Percentiles rank a stretch among this genome's conserved stretches.
These are phyloP conservation scores for Metschnikowia corniflorae DNA, from an alignment of 805 yeast genomes.

Conservation along the genomic window DNA sequence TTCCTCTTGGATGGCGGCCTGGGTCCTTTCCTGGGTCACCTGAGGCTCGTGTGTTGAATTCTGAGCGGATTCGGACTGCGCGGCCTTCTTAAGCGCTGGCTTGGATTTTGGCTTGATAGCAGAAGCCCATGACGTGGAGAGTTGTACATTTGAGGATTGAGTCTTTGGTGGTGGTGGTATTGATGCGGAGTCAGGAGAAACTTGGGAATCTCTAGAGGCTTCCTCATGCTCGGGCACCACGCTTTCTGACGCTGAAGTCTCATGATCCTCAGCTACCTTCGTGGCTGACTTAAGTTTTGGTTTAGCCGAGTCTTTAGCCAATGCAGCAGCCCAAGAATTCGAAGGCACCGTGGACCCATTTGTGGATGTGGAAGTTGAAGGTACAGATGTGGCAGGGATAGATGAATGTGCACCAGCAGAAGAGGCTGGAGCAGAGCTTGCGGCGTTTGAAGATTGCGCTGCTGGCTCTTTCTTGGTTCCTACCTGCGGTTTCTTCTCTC, in stretches of 20 bases:
- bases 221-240: constrained; percentile 1
- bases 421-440: constrained; percentile 17
- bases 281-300: constrained; percentile 25
- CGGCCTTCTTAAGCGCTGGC: constrained; percentile 36
- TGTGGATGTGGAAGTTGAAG: constrained; percentile 2
- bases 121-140: constrained; percentile 61
- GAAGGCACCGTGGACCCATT: constrained; percentile 12
- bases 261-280: constrained; percentile 10
- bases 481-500: constrained; percentile 14
- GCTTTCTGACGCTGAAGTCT: background rate
- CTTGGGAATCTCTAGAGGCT: background rate
- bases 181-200: too few relatives aligned
- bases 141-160: constrained; percentile 9
- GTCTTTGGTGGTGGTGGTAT: constrained; percentile 7
- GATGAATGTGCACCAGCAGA: too few relatives aligned
- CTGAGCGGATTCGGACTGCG: constrained; percentile 24
- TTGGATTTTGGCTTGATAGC: constrained; percentile 49
- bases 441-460: constrained; percentile 11
- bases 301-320: constrained; percentile 33
- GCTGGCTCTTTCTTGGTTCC: constrained; percentile 13
- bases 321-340: constrained; percentile 47
- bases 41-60: too few relatives aligned
- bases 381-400: background rate
- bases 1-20: too few relatives aligned
- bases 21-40: too few relatives aligned